These are phyloP conservation scores for Penicillium polonicum DNA, from an alignment of 2,329 filamentous ascomycete genomes.

Conservation along the genomic window DNA sequence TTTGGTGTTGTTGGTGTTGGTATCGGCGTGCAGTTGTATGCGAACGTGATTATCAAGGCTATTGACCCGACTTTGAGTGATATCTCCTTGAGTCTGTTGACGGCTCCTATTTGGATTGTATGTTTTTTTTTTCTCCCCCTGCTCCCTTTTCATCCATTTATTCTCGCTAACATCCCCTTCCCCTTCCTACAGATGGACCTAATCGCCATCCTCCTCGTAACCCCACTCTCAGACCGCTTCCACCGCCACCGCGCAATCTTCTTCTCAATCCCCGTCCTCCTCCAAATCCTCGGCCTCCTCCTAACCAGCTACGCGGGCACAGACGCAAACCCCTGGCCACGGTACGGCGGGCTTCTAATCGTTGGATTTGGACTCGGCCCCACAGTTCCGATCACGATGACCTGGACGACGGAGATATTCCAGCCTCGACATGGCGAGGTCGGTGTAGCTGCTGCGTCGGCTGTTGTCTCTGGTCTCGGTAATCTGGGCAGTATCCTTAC, in stretches of 20 bases:
- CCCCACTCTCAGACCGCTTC: conserved; percentile 83
- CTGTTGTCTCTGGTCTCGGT: conserved; percentile 80
- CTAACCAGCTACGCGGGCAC: conserved; percentile 71
- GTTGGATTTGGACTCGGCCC: conserved; percentile 88
- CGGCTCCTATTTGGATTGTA: conserved; percentile 89
- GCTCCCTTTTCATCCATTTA: background rate
- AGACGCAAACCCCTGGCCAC: conserved; percentile 67
- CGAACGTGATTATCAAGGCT: conserved; percentile 77
- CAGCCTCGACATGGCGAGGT: conserved; percentile 86
- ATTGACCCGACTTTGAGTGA: conserved; percentile 72
- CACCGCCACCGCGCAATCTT: conserved; percentile 75
- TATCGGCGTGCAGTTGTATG: conserved; percentile 85
- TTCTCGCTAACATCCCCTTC: background rate
- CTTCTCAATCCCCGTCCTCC: conserved; percentile 71
- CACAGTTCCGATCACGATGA: conserved; percentile 90
- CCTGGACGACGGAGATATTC: conserved; percentile 89
- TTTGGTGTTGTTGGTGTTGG: conserved; percentile 92
- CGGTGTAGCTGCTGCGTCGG: conserved; percentile 80
- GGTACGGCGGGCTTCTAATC: conserved; percentile 85
- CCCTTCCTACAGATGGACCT: conserved; percentile 67
- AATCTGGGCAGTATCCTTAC: conserved; percentile 84
- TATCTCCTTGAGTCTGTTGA: conserved; percentile 75
- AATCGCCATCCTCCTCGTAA: conserved; percentile 80
- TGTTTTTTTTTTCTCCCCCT: conserved; percentile 35
- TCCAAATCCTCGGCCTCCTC: conserved; percentile 81